These are phyloP conservation scores for Epichloe bromicola DNA, from an alignment of 2,329 filamentous ascomycete genomes.

Conservation along the genomic window DNA sequence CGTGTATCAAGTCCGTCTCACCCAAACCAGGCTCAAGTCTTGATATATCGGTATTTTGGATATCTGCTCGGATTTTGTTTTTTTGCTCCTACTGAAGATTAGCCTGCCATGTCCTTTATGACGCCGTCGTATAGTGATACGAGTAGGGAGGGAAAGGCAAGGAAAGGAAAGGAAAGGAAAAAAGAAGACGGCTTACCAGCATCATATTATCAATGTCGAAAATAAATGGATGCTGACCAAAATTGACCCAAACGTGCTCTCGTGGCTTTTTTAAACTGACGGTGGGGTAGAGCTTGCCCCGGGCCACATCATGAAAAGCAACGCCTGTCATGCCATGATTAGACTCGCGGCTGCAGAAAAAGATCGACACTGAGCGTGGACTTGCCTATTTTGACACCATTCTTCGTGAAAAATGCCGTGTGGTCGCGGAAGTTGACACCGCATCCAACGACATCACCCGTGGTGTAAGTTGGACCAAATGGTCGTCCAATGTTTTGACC, in stretches of 20 bases:
- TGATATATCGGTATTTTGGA: slow-evolving; percentile 44
- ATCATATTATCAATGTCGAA: slow-evolving; percentile 87
- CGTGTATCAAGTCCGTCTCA: slow-evolving; percentile 70
- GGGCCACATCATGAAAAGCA: slow-evolving; percentile 54
- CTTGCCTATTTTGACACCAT: slow-evolving; percentile 43
- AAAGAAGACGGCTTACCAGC: slow-evolving; percentile 37
- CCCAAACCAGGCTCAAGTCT: slow-evolving; percentile 49
- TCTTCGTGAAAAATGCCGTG: slow-evolving; percentile 57
- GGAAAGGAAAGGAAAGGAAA: too few relatives aligned
- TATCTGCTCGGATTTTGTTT: slow-evolving; percentile 43
- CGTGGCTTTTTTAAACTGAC: slow-evolving; percentile 53
- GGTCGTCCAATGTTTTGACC: slow-evolving; percentile 42
- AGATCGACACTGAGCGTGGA: slow-evolving; percentile 3
- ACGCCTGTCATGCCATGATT: slow-evolving; percentile 34
- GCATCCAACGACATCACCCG: slow-evolving; percentile 48
- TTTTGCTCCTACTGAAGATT: slow-evolving; percentile 40
- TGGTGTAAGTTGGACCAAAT: slow-evolving; percentile 43
- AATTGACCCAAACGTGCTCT: slow-evolving; percentile 50
- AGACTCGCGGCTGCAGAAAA: not conserved
- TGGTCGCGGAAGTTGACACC: slow-evolving; percentile 52
- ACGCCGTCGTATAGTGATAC: not conserved
- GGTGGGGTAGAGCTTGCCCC: slow-evolving; percentile 51
- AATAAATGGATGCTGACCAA: slow-evolving; percentile 64
- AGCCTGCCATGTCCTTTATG: not conserved
- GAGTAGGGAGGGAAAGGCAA: not conserved